A percentile compares a stretch with the other conserved stretches of the same genome.
These are phyloP conservation scores for Trichoderma guizhouense DNA, from an alignment of 2,329 filamentous ascomycete species.

Conservation along the genomic window DNA sequence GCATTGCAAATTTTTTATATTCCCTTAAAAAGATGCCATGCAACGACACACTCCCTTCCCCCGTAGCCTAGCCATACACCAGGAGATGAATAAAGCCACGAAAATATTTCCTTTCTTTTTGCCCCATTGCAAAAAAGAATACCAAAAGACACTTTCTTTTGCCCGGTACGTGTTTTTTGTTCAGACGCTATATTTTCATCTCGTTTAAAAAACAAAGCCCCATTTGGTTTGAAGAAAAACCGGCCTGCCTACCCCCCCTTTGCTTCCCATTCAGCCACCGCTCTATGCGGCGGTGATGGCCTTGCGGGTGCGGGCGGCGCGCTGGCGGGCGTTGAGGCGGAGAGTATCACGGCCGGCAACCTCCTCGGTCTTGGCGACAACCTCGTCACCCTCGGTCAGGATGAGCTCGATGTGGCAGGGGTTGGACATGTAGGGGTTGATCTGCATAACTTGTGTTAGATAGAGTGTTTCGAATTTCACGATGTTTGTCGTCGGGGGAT, in stretches of 20 bases:
- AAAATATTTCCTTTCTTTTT: constrained; percentile 16
- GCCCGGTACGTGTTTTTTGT: neutral
- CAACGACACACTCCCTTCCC: constrained; percentile 24
- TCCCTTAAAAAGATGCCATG: constrained; percentile 37
- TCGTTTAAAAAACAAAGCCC: constrained; percentile 5
- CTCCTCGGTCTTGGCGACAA: constrained; percentile 92
- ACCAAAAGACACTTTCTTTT: constrained; percentile 8
- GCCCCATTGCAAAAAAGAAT: constrained; percentile 20
- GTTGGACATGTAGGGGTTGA: constrained; percentile 99
- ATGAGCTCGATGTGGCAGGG: constrained; percentile 99
- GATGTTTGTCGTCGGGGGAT: constrained; percentile 11
- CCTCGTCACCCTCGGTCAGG: constrained; percentile 95
- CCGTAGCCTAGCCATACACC: constrained; percentile 39
- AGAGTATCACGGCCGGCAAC: constrained; percentile 60
- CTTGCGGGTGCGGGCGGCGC: constrained; percentile 65
- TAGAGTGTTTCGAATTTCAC: constrained; percentile 20
- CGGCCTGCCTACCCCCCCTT: neutral
- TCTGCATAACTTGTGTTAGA: constrained; percentile 54
- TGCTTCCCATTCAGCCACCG: neutral
- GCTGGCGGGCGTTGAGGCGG: constrained; percentile 88
- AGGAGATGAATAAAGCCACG: constrained; percentile 39
- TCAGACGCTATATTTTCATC: neutral
- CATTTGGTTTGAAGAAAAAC: neutral
- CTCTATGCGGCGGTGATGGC: constrained; percentile 63
- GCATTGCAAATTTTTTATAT: constrained; percentile 30